These are phyloP conservation scores for Paecilomyces formosus DNA, from an alignment of 2,329 filamentous ascomycete species.

Conservation along the genomic window DNA sequence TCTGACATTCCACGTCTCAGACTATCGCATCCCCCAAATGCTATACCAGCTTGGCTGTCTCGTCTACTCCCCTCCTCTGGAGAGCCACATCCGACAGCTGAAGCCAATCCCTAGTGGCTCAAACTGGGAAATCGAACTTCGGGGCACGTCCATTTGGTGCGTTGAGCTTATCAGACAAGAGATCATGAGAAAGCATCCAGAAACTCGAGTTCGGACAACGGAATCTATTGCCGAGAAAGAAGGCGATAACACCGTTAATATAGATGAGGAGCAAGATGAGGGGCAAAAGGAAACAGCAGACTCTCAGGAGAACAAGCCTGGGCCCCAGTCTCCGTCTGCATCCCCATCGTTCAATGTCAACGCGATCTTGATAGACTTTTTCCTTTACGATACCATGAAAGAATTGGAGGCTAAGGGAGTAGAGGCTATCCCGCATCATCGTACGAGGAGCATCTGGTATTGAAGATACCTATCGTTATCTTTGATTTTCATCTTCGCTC, in stretches of 20 bases:
- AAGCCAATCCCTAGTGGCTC: slow-evolving; percentile 63
- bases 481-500: not conserved
- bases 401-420: slow-evolving; percentile 60
- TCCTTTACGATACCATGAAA: slow-evolving; percentile 92
- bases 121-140: slow-evolving; percentile 76
- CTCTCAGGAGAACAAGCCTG: slow-evolving; percentile 9
- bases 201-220: slow-evolving; percentile 39
- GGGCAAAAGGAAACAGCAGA: slow-evolving; percentile 3
- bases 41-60: slow-evolving; percentile 75
- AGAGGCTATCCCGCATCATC: slow-evolving; percentile 66
- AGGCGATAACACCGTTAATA: slow-evolving; percentile 5
- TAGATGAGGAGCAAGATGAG: not conserved
- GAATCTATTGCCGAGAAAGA: slow-evolving; percentile 3
- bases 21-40: slow-evolving; percentile 95
- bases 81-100: slow-evolving; percentile 59
- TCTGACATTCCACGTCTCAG: slow-evolving; percentile 24
- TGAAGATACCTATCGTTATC: slow-evolving; percentile 30
- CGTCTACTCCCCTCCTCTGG: slow-evolving; percentile 73
- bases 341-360: slow-evolving; percentile 51
- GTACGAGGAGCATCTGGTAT: slow-evolving; percentile 93
- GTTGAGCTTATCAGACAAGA: slow-evolving; percentile 81
- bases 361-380: slow-evolving; percentile 93
- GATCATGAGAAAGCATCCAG: slow-evolving; percentile 66
- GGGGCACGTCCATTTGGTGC: slow-evolving; percentile 93
- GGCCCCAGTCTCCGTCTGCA: slow-evolving; percentile 3